These are phyloP conservation scores for Aspergillus melleus DNA, from an alignment of 2,329 filamentous ascomycete species.

Conservation along the genomic window DNA sequence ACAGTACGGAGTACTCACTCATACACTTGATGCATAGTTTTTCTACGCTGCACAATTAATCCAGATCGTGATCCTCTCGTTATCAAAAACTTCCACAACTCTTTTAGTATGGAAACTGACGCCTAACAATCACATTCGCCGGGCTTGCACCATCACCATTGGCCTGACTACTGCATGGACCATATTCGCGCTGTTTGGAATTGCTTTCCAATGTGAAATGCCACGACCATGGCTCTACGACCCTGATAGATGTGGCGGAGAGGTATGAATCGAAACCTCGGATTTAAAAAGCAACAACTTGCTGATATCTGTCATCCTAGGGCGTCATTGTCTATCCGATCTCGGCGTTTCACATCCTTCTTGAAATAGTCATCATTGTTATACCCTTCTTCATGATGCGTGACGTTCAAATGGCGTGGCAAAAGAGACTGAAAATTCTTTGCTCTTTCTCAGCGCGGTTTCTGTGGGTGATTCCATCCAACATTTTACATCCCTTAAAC, in stretches of 20 bases:
- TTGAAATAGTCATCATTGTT: slow-evolving; percentile 18
- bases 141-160: slow-evolving; percentile 13
- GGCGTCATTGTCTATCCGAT: slow-evolving; percentile 22
- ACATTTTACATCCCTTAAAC: background rate
- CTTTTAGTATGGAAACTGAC: slow-evolving; percentile 22
- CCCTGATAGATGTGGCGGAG: slow-evolving; percentile 18
- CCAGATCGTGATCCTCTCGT: slow-evolving; percentile 7
- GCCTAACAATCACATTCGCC: slow-evolving; percentile 14
- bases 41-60: slow-evolving; percentile 12
- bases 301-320: slow-evolving; percentile 6
- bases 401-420: slow-evolving; percentile 21
- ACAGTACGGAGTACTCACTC: background rate
- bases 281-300: background rate
- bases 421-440: slow-evolving; percentile 22
- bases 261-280: slow-evolving; percentile 3
- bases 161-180: slow-evolving; percentile 13
- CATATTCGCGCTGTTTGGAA: slow-evolving; percentile 22
- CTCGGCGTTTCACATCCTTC: slow-evolving; percentile 17
- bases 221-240: slow-evolving; percentile 21
- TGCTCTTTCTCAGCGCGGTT: slow-evolving; percentile 19
- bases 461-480: slow-evolving; percentile 9
- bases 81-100: slow-evolving; percentile 17
- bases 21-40: background rate
- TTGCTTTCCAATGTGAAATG: slow-evolving; percentile 25
- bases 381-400: slow-evolving; percentile 26